Conservation (phyloP, 2,329 filamentous ascomycete species). For the Lecanosticta acicola region DNA sequence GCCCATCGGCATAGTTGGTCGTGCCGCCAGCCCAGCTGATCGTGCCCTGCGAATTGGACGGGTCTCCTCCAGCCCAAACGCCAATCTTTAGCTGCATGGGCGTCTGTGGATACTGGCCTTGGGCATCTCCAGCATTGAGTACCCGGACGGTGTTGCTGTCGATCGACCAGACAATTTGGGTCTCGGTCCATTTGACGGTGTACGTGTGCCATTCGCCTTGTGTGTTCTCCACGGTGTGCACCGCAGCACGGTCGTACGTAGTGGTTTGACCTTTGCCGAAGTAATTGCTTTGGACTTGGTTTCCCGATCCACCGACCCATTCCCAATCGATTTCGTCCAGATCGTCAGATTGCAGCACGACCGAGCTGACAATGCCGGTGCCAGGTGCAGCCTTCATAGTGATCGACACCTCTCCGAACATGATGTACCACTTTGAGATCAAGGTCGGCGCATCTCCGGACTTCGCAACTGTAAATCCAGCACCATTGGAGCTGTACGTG, state of each 20-base stretch:
- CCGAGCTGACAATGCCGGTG: constrained; percentile 84
- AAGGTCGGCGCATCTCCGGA: constrained; percentile 82
- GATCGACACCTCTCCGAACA: constrained; percentile 91
- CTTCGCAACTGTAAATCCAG: constrained; percentile 69
- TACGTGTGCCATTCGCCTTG: constrained; percentile 79
- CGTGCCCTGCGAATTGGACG: constrained; percentile 71
- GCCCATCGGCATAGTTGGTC: constrained; percentile 76
- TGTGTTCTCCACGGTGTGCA: constrained; percentile 62
- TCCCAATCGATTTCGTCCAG: constrained; percentile 97
- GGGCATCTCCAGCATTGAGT: constrained; percentile 63
- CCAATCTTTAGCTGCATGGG: constrained; percentile 94
- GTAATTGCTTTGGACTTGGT: constrained; percentile 91
- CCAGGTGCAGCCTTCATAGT: constrained; percentile 82
- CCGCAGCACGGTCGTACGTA: constrained; percentile 80
- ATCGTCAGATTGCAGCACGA: constrained; percentile 83
- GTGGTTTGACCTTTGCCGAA: constrained; percentile 87
- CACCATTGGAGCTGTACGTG: constrained; percentile 71
- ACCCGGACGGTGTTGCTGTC: constrained; percentile 72
- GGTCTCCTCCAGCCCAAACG: constrained; percentile 84
- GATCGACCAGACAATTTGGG: constrained; percentile 81
- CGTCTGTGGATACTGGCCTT: constrained; percentile 82
- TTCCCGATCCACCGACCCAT: constrained; percentile 74
- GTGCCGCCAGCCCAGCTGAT: constrained; percentile 83
- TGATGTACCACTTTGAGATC: constrained; percentile 92
- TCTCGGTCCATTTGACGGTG: constrained; percentile 82